Conservation (phyloP, 129 eudicot species). For the Flaveria ramosissima region DNA sequence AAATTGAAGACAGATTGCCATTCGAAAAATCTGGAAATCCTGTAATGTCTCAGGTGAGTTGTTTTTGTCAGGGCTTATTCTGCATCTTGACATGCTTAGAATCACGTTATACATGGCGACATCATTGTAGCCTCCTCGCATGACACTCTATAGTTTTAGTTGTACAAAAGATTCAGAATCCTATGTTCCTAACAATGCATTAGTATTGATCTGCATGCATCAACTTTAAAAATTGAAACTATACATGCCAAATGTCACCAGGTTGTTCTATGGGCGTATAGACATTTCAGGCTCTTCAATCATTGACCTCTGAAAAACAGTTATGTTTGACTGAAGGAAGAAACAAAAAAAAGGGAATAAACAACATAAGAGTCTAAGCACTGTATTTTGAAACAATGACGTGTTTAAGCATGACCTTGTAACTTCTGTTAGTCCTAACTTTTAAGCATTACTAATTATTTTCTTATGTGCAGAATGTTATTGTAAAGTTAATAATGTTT, state of each 20-base stretch:
- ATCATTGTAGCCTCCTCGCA: conserved; percentile 9
- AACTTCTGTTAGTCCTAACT: conserved; percentile 4
- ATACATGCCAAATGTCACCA: neutral
- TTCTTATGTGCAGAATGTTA: neutral
- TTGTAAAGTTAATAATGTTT: neutral
- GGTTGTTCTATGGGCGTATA: neutral
- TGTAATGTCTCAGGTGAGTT: conserved; percentile 82
- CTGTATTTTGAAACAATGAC: conserved; percentile 13
- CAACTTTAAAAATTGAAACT: neutral
- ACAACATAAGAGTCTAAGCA: neutral
- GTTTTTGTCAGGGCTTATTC: conserved; percentile 18
- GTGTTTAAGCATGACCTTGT: conserved; percentile 11
- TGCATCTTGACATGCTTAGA: conserved; percentile 17
- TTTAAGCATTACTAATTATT: neutral
- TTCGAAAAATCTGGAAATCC: conserved; percentile 85
- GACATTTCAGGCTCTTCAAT: neutral
- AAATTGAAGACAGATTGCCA: conserved; percentile 61
- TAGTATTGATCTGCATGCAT: neutral
- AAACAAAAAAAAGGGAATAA: conserved; percentile 1
- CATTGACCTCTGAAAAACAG: neutral
- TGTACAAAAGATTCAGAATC: conserved; percentile 4
- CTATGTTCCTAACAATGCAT: neutral
- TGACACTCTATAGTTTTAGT: neutral
- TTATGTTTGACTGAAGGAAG: neutral
- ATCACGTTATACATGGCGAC: conserved; percentile 9